These are phyloP conservation scores for Luzula sylvatica DNA, from an alignment of 176 grass and related monocot genomes.

Conservation along the genomic window DNA sequence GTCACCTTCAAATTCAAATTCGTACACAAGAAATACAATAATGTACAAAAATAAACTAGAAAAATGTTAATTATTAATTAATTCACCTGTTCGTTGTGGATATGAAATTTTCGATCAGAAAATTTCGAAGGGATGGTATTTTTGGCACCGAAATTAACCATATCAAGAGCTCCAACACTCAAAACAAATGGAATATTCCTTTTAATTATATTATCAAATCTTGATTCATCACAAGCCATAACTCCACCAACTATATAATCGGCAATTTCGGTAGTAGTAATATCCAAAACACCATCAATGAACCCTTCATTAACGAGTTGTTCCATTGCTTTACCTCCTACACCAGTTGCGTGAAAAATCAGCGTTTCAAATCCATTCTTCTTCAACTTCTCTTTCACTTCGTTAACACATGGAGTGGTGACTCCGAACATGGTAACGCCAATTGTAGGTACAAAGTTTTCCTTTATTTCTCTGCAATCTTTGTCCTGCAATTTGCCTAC, in stretches of 20 bases:
- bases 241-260: conserved; percentile 83
- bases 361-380: conserved; percentile 83
- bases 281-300: conserved; percentile 86
- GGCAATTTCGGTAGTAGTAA: conserved; percentile 96
- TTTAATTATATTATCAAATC: conserved; percentile 75
- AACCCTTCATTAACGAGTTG: conserved; percentile 63
- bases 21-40: conserved; percentile 10
- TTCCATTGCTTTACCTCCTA: conserved; percentile 96
- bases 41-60: conserved; percentile 2
- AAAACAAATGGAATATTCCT: conserved; percentile 78
- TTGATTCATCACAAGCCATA: conserved; percentile 69
- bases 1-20: conserved; percentile 54
- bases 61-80: conserved; percentile 16
- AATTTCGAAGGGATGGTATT: conserved; percentile 75
- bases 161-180: conserved; percentile 91
- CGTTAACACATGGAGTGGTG: conserved; percentile 76
- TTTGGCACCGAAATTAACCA: conserved; percentile 85
- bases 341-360: conserved; percentile 91
- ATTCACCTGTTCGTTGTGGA: conserved; percentile 86
- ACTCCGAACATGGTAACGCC: conserved; percentile 96
- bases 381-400: conserved; percentile 54
- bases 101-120: conserved; percentile 59
- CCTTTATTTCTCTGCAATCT: conserved; percentile 32
- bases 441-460: conserved; percentile 35
- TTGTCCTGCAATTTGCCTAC: conserved; percentile 36